phyloP scores from a whole-genome alignment of 179 eudicot species.

The Spinacia oleracea region DNA sequence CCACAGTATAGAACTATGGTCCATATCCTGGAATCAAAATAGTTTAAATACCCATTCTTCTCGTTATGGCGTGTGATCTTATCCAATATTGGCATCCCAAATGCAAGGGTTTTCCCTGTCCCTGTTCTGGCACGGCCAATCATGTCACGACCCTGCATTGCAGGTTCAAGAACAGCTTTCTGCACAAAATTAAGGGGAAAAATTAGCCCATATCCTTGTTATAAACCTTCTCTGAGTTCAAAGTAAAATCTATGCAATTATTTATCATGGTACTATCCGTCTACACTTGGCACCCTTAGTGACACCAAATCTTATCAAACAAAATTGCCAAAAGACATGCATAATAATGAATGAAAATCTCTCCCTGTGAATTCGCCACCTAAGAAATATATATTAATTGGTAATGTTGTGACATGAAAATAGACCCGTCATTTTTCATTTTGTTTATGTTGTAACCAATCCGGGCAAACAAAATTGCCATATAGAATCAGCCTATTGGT shows the following conservation, averaged over 20 bases:
- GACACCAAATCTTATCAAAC: not conserved
- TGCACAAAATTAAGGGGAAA: slow-evolving; percentile 26
- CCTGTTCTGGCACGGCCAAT: slow-evolving; percentile 97
- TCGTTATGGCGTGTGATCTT: slow-evolving; percentile 71
- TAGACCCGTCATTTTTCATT: not conserved
- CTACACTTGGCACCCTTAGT: not conserved
- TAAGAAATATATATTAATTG: not conserved
- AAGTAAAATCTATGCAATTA: not conserved
- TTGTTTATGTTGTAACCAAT: not conserved
- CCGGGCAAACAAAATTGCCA: not conserved
- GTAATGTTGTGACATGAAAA: not conserved
- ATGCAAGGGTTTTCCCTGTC: slow-evolving; percentile 98
- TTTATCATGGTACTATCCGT: not conserved
- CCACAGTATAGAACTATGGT: not conserved
- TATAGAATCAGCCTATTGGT: not conserved
- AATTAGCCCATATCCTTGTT: not conserved
- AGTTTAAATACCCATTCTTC: slow-evolving; percentile 60
- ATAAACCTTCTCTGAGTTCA: not conserved
- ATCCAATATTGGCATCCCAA: slow-evolving; percentile 96
- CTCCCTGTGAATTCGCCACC: not conserved
- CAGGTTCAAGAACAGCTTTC: slow-evolving; percentile 98
- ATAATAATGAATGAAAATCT: not conserved
- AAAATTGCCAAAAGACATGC: not conserved
- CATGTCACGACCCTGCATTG: slow-evolving; percentile 96
- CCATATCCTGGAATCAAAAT: not conserved